Conservation (phyloP, 805 yeast genomes). For the Candida schatavii region DNA sequence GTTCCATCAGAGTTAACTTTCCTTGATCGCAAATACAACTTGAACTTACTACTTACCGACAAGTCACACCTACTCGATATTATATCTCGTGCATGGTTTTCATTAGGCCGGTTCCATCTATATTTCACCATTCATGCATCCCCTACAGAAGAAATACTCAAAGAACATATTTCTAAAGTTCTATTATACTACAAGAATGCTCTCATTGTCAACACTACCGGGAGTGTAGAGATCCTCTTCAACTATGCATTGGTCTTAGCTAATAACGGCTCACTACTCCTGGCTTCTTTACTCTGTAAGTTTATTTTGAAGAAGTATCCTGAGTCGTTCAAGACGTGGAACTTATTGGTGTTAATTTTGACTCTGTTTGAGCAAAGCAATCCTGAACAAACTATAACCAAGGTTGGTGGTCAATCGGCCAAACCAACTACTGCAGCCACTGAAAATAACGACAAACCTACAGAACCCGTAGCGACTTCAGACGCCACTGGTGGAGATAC, state of each 20-base stretch:
- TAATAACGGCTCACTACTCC: conserved; percentile 38
- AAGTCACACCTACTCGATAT: conserved; percentile 23
- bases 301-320: conserved; percentile 50
- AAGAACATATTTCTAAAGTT: conserved; percentile 14
- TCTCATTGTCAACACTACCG: conserved; percentile 36
- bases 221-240: conserved; percentile 25
- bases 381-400: conserved; percentile 11
- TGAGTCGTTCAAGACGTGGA: conserved; percentile 61
- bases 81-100: conserved; percentile 36
- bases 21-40: conserved; percentile 33
- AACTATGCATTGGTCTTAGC: conserved; percentile 51
- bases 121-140: conserved; percentile 26
- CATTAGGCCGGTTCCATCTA: conserved; percentile 31
- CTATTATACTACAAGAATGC: conserved; percentile 30
- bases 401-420: conserved; percentile 2
- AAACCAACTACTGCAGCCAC: conserved; percentile 6
- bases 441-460: background rate
- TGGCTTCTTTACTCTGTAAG: conserved; percentile 47
- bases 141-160: conserved; percentile 17
- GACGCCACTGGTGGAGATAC: background rate
- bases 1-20: conserved; percentile 28
- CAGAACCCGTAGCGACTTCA: background rate
- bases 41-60: conserved; percentile 26
- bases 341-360: conserved; percentile 60
- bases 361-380: conserved; percentile 53